Evolutionary conservation across 2,329 filamentous ascomycete species (phyloP), one percentile per base, ranked within the genome.

Genomic region (Arthrinium puccinioides): DNA sequence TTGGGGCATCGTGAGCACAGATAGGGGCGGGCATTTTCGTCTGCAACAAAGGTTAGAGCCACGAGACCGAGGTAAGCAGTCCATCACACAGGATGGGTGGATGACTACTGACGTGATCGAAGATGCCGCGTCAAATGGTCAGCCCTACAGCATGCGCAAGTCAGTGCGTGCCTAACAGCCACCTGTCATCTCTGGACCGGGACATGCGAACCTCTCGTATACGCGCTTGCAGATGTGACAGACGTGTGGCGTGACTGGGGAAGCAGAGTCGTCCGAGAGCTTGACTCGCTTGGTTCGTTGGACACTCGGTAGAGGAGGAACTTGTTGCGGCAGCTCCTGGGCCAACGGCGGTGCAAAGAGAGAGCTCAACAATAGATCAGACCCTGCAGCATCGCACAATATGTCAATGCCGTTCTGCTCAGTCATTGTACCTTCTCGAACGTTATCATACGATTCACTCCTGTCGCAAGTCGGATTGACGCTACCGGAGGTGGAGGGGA

Each of bases 321-420:
- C 13, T 21, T 31, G 42, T 4, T 14, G 6, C 21, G 23, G 19
- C 13, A 37, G 29, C 36, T 19, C 16, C 23, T 32, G 39, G 5
- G 32, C 38, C 23, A 37, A 32, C 9, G 28, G 21, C 21, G 24
- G 32, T 11, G 26, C 15, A 20, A 44, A 42, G 21, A 42, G 23
- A 13, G 42, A 35, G n/a, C 26, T 21, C 27, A 42, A 35, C 21
- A 44, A 27, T 11, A 44, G 48, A 25, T 44, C 45, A 18, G 49
- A 48, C 20, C 47, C 46, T n/a, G 48, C 52, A 19, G 51, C 52
- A 30, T 55, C 49, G 35, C 52, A 55, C 21, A 53, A 40, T 18
- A 55, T 54, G 34, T 52, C 49, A 18, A 54, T 54, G 19, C 49
- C 51, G 41, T 48, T 52, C 29, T 50, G 49, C 41, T 51, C 48